Evolutionary conservation across 2,329 filamentous ascomycete genomes (phyloP), one percentile per base, ranked within the genome.

Genomic region (Trichoderma koningiopsis): DNA sequence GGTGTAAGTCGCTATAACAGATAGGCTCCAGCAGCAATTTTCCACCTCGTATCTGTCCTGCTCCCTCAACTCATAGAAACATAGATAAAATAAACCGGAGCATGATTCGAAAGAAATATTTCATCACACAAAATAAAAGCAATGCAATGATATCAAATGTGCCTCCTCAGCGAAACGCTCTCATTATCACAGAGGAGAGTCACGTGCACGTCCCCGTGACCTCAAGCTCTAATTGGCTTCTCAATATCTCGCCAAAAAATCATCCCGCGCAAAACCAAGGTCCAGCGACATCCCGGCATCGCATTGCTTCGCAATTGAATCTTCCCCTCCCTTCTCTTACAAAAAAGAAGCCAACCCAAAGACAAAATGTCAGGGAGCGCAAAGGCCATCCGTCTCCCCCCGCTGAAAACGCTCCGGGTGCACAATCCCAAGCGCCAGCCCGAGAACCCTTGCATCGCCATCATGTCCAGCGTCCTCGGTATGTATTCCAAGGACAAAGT

Each of bases 401-500:
- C 88, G 2, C 79, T 89, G 70, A 83, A 84, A 76, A 76, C 76
- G 43, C 82, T 89, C 65, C 86, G 86, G 71, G 85, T 89, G 71
- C 83, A 83, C 75, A 80, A 85, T 70, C 83, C 86, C 24, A 86
- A 86, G 78, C 81, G 81, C 70, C 74, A 80, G 72, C 77, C 80
- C 63, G 79, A 83, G 71, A 86, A 86, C 73, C 85, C 86, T 6
- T 89, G 87, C 75, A 77, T 88, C 61, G 76, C 79, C 58, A 80
- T 87, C 78, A 89, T 89, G 87, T 84, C 84, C 27, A 84, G 83
- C 19, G 86, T 89, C 22, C 82, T 89, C 43, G 82, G 86, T 88
- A 81, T 60, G 81, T 22, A 79, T 71, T 63, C 14, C 33, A 53
- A 35, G 35, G 31, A 33, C 5, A 1, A 29, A 35, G n/a, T n/a